These are phyloP conservation scores for Ocimum tenuiflorum DNA, from an alignment of 257 asterid genomes.

Conservation along the genomic window DNA sequence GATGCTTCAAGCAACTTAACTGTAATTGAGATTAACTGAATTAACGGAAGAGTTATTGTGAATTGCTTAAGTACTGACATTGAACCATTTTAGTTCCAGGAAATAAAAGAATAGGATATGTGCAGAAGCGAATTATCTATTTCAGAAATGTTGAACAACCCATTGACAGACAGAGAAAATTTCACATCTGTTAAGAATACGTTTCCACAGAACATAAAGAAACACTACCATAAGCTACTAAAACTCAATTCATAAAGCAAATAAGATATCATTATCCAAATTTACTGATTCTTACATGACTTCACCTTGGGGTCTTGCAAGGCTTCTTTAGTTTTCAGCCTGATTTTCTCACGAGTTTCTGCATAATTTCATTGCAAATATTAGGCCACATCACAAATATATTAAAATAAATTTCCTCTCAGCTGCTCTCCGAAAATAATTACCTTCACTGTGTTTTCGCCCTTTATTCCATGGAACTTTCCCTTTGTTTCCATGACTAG, in stretches of 20 bases:
- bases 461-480: constrained; percentile 93
- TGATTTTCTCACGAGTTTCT: constrained; percentile 80
- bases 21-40: not conserved
- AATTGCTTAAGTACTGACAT: not conserved
- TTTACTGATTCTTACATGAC: constrained; percentile 78
- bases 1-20: constrained; percentile 4
- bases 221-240: too few relatives aligned
- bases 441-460: constrained; percentile 71
- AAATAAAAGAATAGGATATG: not conserved
- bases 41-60: not conserved
- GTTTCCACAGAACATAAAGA: too few relatives aligned
- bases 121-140: not conserved
- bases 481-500: constrained; percentile 61
- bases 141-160: not conserved
- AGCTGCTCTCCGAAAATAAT: constrained; percentile 4
- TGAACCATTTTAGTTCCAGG: not conserved
- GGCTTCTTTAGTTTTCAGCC: constrained; percentile 77
- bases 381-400: constrained; percentile 5
- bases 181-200: not conserved
- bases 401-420: not conserved
- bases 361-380: constrained; percentile 16
- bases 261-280: constrained; percentile 10
- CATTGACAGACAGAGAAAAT: not conserved
- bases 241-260: constrained; percentile 6
- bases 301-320: constrained; percentile 98